Conservation (phyloP, 495 filamentous ascomycete species). For the Penicillium herquei region DNA sequence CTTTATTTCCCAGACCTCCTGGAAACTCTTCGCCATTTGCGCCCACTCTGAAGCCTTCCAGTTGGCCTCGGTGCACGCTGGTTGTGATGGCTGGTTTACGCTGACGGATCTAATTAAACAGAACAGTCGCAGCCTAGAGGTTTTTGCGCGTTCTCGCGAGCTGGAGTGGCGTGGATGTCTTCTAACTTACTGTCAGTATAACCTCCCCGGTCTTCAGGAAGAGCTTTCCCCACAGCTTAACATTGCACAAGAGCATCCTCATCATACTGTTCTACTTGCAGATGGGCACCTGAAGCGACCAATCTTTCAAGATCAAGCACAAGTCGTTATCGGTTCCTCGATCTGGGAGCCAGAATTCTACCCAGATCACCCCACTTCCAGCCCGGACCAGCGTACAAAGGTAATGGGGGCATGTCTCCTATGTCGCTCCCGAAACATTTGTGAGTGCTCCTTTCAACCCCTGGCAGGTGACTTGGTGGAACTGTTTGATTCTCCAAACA, state of each 20-base stretch:
- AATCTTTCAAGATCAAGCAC: slow-evolving; percentile 5
- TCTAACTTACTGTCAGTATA: slow-evolving; percentile 6
- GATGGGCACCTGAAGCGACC: slow-evolving; percentile 13
- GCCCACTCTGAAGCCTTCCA: slow-evolving; percentile 33
- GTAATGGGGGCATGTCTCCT: neutral
- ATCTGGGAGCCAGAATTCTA: slow-evolving; percentile 15
- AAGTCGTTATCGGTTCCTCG: slow-evolving; percentile 19
- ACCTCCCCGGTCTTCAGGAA: slow-evolving; percentile 3
- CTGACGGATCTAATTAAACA: slow-evolving; percentile 16
- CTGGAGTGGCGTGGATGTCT: slow-evolving; percentile 32
- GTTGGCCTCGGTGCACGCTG: slow-evolving; percentile 3
- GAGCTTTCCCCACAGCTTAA: slow-evolving; percentile 8
- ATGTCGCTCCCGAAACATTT: slow-evolving; percentile 13
- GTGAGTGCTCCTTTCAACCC: slow-evolving; percentile 17
- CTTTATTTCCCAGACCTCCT: slow-evolving; percentile 18
- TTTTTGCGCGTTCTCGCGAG: slow-evolving; percentile 27
- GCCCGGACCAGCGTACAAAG: neutral
- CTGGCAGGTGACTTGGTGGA: slow-evolving; percentile 29
- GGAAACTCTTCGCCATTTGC: slow-evolving; percentile 37
- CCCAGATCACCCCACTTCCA: neutral
- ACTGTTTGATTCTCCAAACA: slow-evolving; percentile 27
- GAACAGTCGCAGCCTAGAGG: slow-evolving; percentile 28
- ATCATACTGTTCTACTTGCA: slow-evolving; percentile 18
- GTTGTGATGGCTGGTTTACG: slow-evolving; percentile 15
- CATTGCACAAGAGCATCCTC: slow-evolving; percentile 18